phyloP scores from a whole-genome alignment of 2,329 filamentous ascomycete genomes.

The Verticillium klebahnii region DNA sequence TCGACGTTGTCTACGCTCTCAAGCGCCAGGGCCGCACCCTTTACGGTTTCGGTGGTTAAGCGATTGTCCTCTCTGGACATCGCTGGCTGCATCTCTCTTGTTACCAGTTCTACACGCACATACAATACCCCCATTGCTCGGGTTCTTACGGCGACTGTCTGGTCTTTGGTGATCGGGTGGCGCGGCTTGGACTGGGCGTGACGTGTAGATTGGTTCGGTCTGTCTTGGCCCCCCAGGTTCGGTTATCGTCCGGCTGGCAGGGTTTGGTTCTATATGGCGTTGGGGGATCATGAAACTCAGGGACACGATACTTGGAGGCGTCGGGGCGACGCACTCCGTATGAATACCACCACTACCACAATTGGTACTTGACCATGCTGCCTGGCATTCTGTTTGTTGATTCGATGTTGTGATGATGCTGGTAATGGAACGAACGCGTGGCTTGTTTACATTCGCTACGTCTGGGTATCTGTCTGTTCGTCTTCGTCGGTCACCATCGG shows the following conservation, averaged over 20 bases:
- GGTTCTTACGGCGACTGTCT: background rate
- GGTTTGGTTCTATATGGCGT: slow-evolving; percentile 1
- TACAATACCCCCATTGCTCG: background rate
- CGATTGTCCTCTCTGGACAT: background rate
- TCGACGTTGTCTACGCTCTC: slow-evolving; percentile 63
- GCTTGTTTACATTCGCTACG: slow-evolving; percentile 15
- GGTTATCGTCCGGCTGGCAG: background rate
- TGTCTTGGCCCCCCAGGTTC: background rate
- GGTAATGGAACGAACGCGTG: background rate
- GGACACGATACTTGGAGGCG: slow-evolving; percentile 3
- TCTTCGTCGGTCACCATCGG: background rate
- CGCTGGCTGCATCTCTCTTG: background rate
- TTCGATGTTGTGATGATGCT: background rate
- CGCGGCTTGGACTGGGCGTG: background rate
- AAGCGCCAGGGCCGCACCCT: slow-evolving; percentile 72
- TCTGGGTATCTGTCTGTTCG: background rate
- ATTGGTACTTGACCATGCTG: background rate
- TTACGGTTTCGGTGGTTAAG: slow-evolving; percentile 86
- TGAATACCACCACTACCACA: slow-evolving; percentile 1
- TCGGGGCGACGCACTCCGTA: slow-evolving; percentile 1
- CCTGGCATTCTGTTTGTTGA: background rate
- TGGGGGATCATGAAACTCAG: background rate
- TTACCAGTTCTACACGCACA: background rate
- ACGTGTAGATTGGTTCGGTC: background rate
- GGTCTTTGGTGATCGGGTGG: background rate